Evolutionary conservation across 441 rosid genomes (phyloP).

Genomic region (Metrosideros polymorpha): DNA sequence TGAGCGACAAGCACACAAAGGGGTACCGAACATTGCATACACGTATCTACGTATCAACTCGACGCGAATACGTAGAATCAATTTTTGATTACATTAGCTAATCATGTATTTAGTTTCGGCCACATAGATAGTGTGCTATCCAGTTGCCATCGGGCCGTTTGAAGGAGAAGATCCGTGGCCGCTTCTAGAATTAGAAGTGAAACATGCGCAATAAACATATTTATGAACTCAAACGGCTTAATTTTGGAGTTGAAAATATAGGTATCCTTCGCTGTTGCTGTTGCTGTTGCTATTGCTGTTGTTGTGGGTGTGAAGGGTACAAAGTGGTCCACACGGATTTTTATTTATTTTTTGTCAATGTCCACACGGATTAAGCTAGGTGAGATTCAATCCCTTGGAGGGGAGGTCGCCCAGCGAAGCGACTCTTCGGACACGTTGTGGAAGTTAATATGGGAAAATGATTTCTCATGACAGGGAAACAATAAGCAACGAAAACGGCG

Average conservation of each 20-base stretch:
- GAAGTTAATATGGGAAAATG: background rate
- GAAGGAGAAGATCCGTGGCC: too few relatives aligned
- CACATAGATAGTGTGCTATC: too few relatives aligned
- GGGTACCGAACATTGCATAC: background rate
- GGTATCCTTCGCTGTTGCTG: background rate
- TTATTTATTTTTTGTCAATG: too few relatives aligned
- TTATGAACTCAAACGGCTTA: background rate
- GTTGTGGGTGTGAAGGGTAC: background rate
- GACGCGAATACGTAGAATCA: too few relatives aligned
- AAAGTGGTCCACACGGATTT: background rate
- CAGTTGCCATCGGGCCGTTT: too few relatives aligned
- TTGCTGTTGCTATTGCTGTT: background rate
- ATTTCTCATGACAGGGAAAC: background rate
- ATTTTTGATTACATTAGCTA: too few relatives aligned
- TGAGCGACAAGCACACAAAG: background rate
- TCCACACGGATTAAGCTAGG: background rate
- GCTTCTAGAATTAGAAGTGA: too few relatives aligned
- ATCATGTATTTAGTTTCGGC: too few relatives aligned
- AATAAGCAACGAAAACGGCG: background rate
- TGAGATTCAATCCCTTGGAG: background rate
- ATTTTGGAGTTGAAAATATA: background rate
- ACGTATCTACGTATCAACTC: too few relatives aligned
- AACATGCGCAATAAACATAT: too few relatives aligned
- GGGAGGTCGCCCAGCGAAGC: background rate
- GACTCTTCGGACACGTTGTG: background rate